Percentiles rank a stretch among this genome's conserved stretches.
Conservation (phyloP, 140 eudicot genomes). For the Cichorium intybus region DNA sequence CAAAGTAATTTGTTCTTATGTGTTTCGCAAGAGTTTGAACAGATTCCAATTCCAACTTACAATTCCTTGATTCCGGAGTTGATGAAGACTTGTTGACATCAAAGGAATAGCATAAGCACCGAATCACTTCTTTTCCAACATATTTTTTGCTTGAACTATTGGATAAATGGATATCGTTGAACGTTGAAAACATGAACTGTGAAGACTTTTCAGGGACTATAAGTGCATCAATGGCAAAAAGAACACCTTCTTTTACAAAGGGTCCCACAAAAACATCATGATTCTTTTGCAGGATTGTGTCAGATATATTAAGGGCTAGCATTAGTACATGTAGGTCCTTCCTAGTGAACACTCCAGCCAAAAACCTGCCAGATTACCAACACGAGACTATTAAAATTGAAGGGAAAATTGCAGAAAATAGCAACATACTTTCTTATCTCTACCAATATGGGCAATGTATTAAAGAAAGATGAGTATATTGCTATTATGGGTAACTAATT, state of each 20-base stretch:
- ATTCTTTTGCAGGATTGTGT: slow-evolving; percentile 63
- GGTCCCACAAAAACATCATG: slow-evolving; percentile 51
- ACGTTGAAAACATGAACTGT: slow-evolving; percentile 54
- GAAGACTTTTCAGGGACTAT: slow-evolving; percentile 61
- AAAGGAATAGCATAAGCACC: slow-evolving; percentile 77
- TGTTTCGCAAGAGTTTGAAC: slow-evolving; percentile 60
- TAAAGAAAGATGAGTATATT: too few species aligned
- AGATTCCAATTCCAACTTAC: slow-evolving; percentile 64
- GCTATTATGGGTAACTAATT: too few species aligned
- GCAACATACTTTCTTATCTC: too few species aligned
- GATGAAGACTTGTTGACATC: slow-evolving; percentile 36
- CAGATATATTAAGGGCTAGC: slow-evolving; percentile 78
- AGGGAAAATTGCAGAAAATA: background rate
- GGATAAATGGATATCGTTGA: slow-evolving; percentile 46
- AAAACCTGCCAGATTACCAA: slow-evolving; percentile 51
- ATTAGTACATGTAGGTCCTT: slow-evolving; percentile 70
- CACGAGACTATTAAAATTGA: background rate
- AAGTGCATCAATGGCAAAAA: slow-evolving; percentile 78
- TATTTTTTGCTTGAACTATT: slow-evolving; percentile 35
- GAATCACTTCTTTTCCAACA: slow-evolving; percentile 29
- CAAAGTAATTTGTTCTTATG: slow-evolving; percentile 50
- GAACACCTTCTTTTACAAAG: slow-evolving; percentile 89
- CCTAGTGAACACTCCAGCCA: slow-evolving; percentile 77
- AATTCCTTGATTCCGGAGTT: slow-evolving; percentile 38
- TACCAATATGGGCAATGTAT: too few species aligned